Base-by-base conservation (phyloP, 768 basidiomycete genomes). In the Tulasnella sp. region DNA sequence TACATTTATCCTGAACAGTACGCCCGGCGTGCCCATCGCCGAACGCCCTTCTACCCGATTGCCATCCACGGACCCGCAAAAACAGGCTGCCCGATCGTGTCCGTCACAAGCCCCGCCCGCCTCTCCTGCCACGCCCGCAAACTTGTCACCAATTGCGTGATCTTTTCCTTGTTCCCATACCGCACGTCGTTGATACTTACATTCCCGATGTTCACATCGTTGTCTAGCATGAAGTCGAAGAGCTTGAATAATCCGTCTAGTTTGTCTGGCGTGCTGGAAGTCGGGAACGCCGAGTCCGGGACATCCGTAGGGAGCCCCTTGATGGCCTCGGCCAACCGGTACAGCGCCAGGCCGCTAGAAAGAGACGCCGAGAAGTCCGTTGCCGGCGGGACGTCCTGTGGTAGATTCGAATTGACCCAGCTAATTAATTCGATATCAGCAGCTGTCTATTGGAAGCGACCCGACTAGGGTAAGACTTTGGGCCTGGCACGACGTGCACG, bases 151-250 rank as follows among this genome's bases (percentile, higher is more conserved):
- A 98, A 71, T 67, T 90, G 84, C 3, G 83, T 63, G 59, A 94
- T 79, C 72, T 88, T 92, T 42, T 85, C 83, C 46, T 80, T 74
- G 66, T 84, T 87, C 29, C 86, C 88, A 60, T 80, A 78, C 49
- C 88, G 75, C 32, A 98, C 76, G 69, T 98, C 94, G 66, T 94
- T 94, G 70, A 96, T 93, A 63, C 86, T 91, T 31, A 97, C 84
- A 60, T 82, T 80, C 7, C 86, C 92, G 74, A 94, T 87, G 70
- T 85, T 65, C 57, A 93, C 82, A 48, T 91, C 91, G 59, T 90
- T 88, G 64, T 93, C 90, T 45, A 97, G 76, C 55, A 96, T 70
- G 69, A 89, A 92, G 69, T 97, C 93, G 70, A 96, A 94, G 55
- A 94, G 71, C 57, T 79, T 75, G 73, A 94, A 92, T 27, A 94